Base-by-base conservation (phyloP, 805 yeast species). In the Cyberlindnera amylophila region DNA sequence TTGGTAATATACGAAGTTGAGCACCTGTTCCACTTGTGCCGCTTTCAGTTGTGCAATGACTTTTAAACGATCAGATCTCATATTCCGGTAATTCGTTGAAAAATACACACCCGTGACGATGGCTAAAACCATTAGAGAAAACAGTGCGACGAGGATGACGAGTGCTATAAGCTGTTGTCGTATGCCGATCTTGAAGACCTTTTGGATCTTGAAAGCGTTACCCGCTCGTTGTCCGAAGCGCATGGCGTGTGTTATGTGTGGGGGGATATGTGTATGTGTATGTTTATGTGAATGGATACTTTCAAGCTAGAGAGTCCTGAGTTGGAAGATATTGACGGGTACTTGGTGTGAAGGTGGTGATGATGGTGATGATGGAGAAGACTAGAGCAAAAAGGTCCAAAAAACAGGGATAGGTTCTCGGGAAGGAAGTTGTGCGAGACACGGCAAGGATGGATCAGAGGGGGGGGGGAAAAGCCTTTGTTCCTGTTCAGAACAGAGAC, bases 41-140 rank as follows among this genome's bases (percentile, higher is more conserved):
- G 91, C 79, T 61, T 87, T 88, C 42, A 89, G 67, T 59, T 85
- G 85, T 2, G 96, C 85, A 16, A 88, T 85, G 34, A 86, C 86
- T 53, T 76, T 77, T 19, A 89, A 66, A 43, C 89, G 74, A 47
- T 86, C 89, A 1, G 81, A 77, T 53, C 95, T 70, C 34, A 85
- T 62, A 36, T 72, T 63, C 24, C 79, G 73, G 45, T 82, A 77
- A 48, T 78, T 82, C 16, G 68, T 61, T 4, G 86, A 76, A 60
- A 84, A 86, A 61, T 86, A 86, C 4, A 83, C 75, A 38, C 86
- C 93, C 9, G 87, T 77, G 18, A 84, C 88, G 16, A 85, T 68
- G 6, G 93, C 89, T 34, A 89, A 64, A 2, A 86, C 79, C 23
- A 83, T 69, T 36, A 89, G 68, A 1, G 95, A 85, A 40, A 82